Evolutionary conservation across 768 basidiomycete species (phyloP), one percentile per base, ranked within the genome.

Genomic region (Hemileccinum rubropunctum): DNA sequence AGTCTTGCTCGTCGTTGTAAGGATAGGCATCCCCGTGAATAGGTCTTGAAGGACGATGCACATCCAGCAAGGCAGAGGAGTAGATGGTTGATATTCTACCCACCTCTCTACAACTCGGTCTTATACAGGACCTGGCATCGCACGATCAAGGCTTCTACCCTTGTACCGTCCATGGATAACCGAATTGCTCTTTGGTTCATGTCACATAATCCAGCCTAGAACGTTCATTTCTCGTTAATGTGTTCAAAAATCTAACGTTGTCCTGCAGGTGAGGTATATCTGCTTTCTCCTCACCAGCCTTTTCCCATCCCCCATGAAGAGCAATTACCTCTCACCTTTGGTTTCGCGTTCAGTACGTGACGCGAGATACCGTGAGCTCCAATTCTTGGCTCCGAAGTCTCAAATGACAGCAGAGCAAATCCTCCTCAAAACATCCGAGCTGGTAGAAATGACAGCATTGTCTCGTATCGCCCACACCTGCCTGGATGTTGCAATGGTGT

Each of bases 371-470:
- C 26, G 9, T 33, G 38, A 43, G 38, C 28, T 47, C 41, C 50
- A 23, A 38, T 27, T 41, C 43, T 32, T 33, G 40, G 26, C 27
- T 17, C 20, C 17, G 26, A 38, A 18, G 38, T 49, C 36, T 53
- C 54, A 30, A 61, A 63, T 65, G 14, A 38, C 30, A 43, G 23
- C 39, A 38, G 20, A 26, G 60, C 51, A 51, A 59, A 65, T 57
- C 59, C 55, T 57, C 48, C 64, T 64, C 57, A 57, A 50, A 48
- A 42, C 30, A 34, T 42, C 48, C 47, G 53, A 41, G 53, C 53
- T 48, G 40, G 62, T 47, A 43, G 50, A 33, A 42, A 54, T n/a
- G 20, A 50, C 17, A 32, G 23, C 9, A 28, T 14, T 20, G 41
- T 17, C 10, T 36, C 30, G 45, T 21, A 34, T 34, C 20, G 33